Evolutionary conservation across 257 asterid species (phyloP), one percentile per base, ranked within the genome.

Genomic region (Linaria vulgaris): DNA sequence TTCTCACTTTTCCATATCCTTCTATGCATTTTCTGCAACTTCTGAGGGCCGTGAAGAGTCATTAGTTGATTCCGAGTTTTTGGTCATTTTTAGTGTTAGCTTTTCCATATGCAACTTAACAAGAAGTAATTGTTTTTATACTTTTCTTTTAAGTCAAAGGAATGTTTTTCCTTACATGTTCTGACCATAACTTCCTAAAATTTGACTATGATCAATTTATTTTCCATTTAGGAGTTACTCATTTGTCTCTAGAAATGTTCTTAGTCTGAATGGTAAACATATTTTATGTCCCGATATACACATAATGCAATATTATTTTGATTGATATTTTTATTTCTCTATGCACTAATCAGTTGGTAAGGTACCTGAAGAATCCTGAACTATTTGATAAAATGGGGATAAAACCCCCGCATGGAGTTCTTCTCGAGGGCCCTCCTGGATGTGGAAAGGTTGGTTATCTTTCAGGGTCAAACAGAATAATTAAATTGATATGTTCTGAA

Each of bases 361-460:
- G 74, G 76, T 94, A 94, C 91, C 86, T 94, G 74, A 90, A 94
- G 84, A 83, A 94, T 85, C 99, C 99, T 25, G 91, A 90, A 66
- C 82, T 90, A 53, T 90, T 94, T 76, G 99, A 94, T 64, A 81
- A 94, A 80, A 73, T 94, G 97, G 94, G 92, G 71, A 94, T 94
- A 79, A 94, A 94, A 72, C 97, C 99, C 48, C 99, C 99, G 15
- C 99, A 94, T 73, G 99, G 99, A 72, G 99, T 94, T 78, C 97
- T 94, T 71, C 88, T 94, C 37, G 99, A 87, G 84, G 97, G 99
- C 46, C 99, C 97, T 70, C 99, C 99, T 6, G 99, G 99, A 63
- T 94, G 99, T 80, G 99, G 99, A 71, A 94, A 94, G 99, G 99
- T 92, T 55, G 47, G 89, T 69, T 63, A n/a, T 74, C 61, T 64